These are phyloP conservation scores for Populus tomentosa DNA, from an alignment of 441 rosid genomes.

Conservation along the genomic window DNA sequence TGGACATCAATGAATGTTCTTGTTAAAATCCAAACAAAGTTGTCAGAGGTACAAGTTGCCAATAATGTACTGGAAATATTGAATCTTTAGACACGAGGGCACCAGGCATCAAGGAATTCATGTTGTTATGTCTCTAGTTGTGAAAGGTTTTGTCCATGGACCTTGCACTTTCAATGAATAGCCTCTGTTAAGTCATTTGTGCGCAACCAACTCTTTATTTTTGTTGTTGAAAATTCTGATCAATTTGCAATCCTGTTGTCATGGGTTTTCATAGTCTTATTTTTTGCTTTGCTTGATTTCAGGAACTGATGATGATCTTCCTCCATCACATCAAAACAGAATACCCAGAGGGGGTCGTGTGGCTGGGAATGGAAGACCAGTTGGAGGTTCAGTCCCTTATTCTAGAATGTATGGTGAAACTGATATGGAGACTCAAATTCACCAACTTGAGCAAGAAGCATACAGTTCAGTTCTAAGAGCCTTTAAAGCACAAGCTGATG, in stretches of 20 bases:
- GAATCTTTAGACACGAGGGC: neutral
- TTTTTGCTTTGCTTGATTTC: constrained; percentile 12
- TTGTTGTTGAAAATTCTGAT: neutral
- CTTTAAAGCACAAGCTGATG: constrained; percentile 98
- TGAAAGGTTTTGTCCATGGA: neutral
- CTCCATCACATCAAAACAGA: constrained; percentile 89
- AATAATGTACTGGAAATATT: neutral
- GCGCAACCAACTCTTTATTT: neutral
- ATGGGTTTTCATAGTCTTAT: neutral
- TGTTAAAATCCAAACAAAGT: neutral
- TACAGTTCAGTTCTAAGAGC: constrained; percentile 87
- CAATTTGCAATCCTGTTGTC: neutral
- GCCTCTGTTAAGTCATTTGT: neutral
- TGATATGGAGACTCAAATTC: constrained; percentile 96
- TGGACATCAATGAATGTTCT: neutral
- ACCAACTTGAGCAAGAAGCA: constrained; percentile 89
- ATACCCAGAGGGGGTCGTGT: constrained; percentile 66
- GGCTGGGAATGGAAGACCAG: constrained; percentile 78
- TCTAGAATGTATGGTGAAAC: constrained; percentile 65
- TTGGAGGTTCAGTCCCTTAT: constrained; percentile 48
- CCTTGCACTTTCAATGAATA: neutral
- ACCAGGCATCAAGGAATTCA: neutral
- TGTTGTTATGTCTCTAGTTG: neutral
- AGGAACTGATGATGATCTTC: constrained; percentile 99
- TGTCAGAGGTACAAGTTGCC: neutral